Conservation (phyloP, 2,329 filamentous ascomycete genomes). For the Alternaria consortialis region DNA sequence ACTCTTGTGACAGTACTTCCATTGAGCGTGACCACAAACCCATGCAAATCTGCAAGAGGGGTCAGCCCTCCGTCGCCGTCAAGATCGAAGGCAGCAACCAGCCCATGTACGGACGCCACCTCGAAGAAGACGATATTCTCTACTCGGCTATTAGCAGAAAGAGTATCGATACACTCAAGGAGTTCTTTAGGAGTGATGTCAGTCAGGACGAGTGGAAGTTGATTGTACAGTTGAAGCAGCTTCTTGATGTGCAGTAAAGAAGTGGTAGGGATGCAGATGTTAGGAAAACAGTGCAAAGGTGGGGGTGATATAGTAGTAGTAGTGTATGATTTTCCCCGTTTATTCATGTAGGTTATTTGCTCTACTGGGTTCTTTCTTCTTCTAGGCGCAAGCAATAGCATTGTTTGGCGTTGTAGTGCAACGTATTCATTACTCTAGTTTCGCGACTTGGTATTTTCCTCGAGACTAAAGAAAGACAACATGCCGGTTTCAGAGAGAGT, state of each 20-base stretch:
- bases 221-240: constrained; percentile 92
- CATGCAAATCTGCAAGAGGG: constrained; percentile 90
- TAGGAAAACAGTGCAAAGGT: not conserved
- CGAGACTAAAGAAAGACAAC: not conserved
- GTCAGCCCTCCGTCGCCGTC: constrained; percentile 94
- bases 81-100: constrained; percentile 97
- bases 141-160: constrained; percentile 88
- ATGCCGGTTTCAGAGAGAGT: not conserved
- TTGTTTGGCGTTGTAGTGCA: not conserved
- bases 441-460: not conserved
- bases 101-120: constrained; percentile 91
- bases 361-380: not conserved
- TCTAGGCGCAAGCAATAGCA: not conserved
- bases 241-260: constrained; percentile 77
- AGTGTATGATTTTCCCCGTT: constrained; percentile 3
- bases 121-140: constrained; percentile 88
- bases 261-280: not conserved
- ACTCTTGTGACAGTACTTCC: constrained; percentile 69
- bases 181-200: constrained; percentile 90
- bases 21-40: constrained; percentile 99
- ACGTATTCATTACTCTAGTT: not conserved
- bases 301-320: not conserved
- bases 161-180: constrained; percentile 94
- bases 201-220: constrained; percentile 92
- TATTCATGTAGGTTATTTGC: not conserved